phyloP scores from a whole-genome alignment of 768 basidiomycete species.

The Rubroboletus pulcherrimus region DNA sequence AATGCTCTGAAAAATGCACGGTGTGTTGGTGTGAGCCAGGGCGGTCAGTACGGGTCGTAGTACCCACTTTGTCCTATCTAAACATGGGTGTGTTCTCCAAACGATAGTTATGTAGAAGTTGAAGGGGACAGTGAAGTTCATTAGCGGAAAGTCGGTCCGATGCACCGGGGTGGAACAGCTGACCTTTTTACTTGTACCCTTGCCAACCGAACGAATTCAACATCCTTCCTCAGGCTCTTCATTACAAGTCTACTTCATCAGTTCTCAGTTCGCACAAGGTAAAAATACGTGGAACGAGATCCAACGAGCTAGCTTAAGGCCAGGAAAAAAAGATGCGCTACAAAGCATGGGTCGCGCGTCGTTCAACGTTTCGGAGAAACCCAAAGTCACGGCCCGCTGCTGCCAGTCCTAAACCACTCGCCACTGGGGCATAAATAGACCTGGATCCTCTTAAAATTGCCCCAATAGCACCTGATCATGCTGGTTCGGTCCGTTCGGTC shows the following conservation, averaged over 20 bases:
- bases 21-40: neutral
- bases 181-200: neutral
- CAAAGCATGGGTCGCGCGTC: neutral
- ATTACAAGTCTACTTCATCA: neutral
- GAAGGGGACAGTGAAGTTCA: neutral
- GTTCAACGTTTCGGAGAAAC: neutral
- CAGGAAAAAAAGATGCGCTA: neutral
- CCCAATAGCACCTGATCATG: neutral
- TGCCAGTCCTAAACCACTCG: neutral
- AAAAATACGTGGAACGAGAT: neutral
- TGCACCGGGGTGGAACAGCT: neutral
- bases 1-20: neutral
- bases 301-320: too few relatives aligned
- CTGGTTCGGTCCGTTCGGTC: conserved; percentile 19
- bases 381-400: too few relatives aligned
- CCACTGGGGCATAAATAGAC: neutral
- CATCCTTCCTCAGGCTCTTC: neutral
- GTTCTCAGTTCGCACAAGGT: neutral
- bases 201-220: neutral
- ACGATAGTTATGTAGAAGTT: neutral
- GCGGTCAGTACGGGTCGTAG: neutral
- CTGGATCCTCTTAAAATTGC: neutral
- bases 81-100: neutral
- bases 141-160: neutral
- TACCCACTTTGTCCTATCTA: neutral